Base-by-base conservation (phyloP, 305 asterid genomes). In the Petunia hybrid region DNA sequence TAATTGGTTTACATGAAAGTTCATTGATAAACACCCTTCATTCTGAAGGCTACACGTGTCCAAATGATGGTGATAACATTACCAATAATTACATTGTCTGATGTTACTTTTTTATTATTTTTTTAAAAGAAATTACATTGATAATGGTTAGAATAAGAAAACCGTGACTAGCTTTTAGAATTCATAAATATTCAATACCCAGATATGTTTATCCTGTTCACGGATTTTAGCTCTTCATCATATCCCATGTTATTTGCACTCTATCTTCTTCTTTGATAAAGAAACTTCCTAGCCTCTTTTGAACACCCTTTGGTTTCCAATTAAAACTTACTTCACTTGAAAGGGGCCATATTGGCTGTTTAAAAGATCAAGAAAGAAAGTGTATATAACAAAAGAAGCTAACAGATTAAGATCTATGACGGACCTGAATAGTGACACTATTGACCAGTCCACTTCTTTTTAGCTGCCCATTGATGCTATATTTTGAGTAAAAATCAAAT, bases 351-450 rank as follows among this genome's bases (percentile, higher is more conserved):
- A 71, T 56, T 46, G 61, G 9, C 6, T 46, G 77, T 31, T 48
- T 48, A 61, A 46, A 35, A 35, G 45, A 36, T 12, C 3, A 73
- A 48, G 2, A 74, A 53, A 74, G 35, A 14, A 48, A 12, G 38
- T 14, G 36, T 8, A 74, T 74, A 8, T 14, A 73, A 7, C 38
- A 74, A 7, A 35, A 66, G 42, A 73, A 73, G 79, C 55, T 38
- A 65, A 57, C 61, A 14, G 74, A 14, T 61, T 22, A 41, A 3
- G 77, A 68, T 76, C 35, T 65, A 65, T 63, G 39, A 81, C 81
- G 48, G 51, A 96, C 99, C 98, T 92, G 89, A 87, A 97, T 61
- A 82, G 96, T 87, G 78, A 91, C 59, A 85, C 97, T 93, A 76
- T 89, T 88, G 88, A 94, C 97, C 56, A 55, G 86, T 78, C 87